Evolutionary conservation across 805 yeast genomes (phyloP), one percentile per base, ranked within the genome.

Genomic region (Yamadazyma sp.): DNA sequence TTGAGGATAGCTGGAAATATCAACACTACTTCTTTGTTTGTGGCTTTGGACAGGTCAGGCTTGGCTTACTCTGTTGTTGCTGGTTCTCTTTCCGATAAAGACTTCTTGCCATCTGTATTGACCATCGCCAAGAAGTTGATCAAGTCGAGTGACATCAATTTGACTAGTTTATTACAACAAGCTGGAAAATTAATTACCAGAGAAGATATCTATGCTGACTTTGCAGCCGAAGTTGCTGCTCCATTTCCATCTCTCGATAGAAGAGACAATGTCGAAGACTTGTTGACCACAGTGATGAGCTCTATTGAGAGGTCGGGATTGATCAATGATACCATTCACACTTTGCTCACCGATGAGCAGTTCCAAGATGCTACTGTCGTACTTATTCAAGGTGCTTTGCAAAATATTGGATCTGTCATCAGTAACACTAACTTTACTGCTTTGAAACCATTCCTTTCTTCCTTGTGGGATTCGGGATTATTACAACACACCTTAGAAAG

Each of bases 251-350:
- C 10, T 3, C 17, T 44, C 17, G 30, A 37, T 28, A 59, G 49
- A 38, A 55, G 64, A 47, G 62, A 54, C 45, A 60, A 60, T 34
- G 44, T 59, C 30, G 57, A 52, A 33, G 62, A 59, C 28, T 55
- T 60, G 41, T 45, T 57, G 20, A 47, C 53, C 14, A 60, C 64
- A 6, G 45, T 60, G n/a, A 50, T 60, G 25, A 28, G 46, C 2
- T 45, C 64, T 3, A 52, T 59, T 36, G 57, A 48, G 21, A 44
- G 52, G 42, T 57, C 64, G 6, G 60, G 59, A 6, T 45, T 60
- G 26, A 34, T 60, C 26, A 50, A 46, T 28, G 56, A 49, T 20
- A 54, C 62, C 20, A 33, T 60, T 27, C 35, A 40, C 37, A 40
- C 47, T 8, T 48, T 60, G 35, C 48, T 60, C 17, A 44, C 53